Evolutionary conservation across 805 yeast genomes (phyloP).

Genomic region (Ogataea pilisensis): DNA sequence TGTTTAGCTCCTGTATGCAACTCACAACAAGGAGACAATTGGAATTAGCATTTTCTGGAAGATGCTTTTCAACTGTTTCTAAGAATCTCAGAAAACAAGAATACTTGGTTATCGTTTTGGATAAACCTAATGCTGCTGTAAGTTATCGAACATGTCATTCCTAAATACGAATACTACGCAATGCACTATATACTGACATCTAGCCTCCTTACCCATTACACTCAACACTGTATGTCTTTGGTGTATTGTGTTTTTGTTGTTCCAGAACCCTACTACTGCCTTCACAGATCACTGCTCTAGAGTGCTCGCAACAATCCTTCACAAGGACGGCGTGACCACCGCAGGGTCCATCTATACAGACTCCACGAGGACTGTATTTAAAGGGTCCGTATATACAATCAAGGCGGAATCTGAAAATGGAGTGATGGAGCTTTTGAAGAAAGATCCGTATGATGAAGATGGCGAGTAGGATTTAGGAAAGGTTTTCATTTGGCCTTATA

Average conservation of each 20-base stretch:
- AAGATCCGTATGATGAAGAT: slow-evolving; percentile 56
- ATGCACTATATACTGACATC: too few species aligned
- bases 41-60: too few species aligned
- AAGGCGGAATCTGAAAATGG: slow-evolving; percentile 64
- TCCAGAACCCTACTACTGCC: not conserved
- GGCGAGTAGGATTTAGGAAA: slow-evolving; percentile 77
- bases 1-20: too few species aligned
- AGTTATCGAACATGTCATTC: slow-evolving; percentile 5
- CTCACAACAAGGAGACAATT: too few species aligned
- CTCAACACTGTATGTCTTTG: too few species aligned
- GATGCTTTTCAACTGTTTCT: slow-evolving; percentile 4
- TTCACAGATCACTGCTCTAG: too few species aligned
- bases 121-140: slow-evolving; percentile 53
- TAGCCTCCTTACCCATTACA: too few species aligned
- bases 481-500: slow-evolving; percentile 53
- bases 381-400: slow-evolving; percentile 64
- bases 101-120: slow-evolving; percentile 67
- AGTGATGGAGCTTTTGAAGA: slow-evolving; percentile 56
- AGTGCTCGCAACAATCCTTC: too few species aligned
- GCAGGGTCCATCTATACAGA: slow-evolving; percentile 52
- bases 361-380: slow-evolving; percentile 47
- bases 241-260: too few species aligned
- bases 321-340: slow-evolving; percentile 45
- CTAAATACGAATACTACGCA: too few species aligned
- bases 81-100: slow-evolving; percentile 36